phyloP scores from a whole-genome alignment of 2,329 filamentous ascomycete genomes.

The Fusarium nematophilum region DNA sequence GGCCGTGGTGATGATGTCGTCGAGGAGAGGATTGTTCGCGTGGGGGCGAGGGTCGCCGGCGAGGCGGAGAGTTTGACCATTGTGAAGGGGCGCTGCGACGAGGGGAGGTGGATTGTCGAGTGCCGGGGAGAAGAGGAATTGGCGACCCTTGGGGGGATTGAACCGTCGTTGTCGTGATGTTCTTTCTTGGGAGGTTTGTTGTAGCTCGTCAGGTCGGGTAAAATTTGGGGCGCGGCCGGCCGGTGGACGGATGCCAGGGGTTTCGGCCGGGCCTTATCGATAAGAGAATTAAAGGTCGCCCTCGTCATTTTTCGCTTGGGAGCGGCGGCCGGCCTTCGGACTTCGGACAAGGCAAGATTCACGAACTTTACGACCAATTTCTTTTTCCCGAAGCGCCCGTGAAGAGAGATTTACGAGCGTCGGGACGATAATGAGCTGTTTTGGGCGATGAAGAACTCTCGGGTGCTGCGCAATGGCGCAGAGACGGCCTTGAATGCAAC shows the following conservation, averaged over 20 bases:
- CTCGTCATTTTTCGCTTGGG: slow-evolving; percentile 24
- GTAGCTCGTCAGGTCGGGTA: slow-evolving; percentile 33
- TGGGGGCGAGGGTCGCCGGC: slow-evolving; percentile 45
- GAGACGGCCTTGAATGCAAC: slow-evolving; percentile 23
- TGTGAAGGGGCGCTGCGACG: slow-evolving; percentile 3
- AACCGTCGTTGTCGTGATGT: slow-evolving; percentile 21
- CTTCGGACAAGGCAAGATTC: background rate
- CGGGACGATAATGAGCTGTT: slow-evolving; percentile 33
- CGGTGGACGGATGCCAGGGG: slow-evolving; percentile 29
- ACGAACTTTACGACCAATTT: background rate
- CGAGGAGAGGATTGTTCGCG: slow-evolving; percentile 44
- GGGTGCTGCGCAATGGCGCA: slow-evolving; percentile 39
- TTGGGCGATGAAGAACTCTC: slow-evolving; percentile 38
- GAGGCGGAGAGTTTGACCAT: slow-evolving; percentile 48
- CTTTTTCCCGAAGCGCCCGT: background rate
- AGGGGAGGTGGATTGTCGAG: slow-evolving; percentile 6
- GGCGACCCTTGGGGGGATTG: slow-evolving; percentile 15
- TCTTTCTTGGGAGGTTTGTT: slow-evolving; percentile 21
- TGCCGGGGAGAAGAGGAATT: slow-evolving; percentile 18
- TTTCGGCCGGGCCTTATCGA: slow-evolving; percentile 38
- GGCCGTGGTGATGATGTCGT: slow-evolving; percentile 38
- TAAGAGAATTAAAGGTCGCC: slow-evolving; percentile 36
- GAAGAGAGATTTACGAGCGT: background rate
- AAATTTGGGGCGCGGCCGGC: slow-evolving; percentile 44
- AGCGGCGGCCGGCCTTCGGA: slow-evolving; percentile 6